phyloP scores from a whole-genome alignment of 2,329 filamentous ascomycete genomes.

The Zarea fungicola region DNA sequence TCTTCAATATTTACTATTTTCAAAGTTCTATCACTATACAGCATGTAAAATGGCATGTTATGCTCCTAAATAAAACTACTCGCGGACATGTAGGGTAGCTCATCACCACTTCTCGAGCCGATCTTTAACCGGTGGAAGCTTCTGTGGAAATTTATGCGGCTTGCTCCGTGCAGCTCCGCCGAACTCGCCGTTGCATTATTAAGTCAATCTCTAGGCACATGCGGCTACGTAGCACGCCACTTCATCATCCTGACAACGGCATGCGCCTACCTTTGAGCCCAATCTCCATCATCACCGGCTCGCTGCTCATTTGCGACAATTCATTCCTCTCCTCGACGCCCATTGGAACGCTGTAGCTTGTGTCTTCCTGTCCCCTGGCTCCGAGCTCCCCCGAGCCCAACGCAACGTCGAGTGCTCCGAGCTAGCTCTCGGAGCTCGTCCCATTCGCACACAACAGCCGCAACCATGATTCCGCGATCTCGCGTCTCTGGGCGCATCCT shows the following conservation, averaged over 20 bases:
- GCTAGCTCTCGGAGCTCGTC: conserved; percentile 13
- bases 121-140: conserved; percentile 25
- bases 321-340: not conserved
- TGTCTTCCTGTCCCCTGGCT: not conserved
- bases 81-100: no score
- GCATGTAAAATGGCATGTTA: no score
- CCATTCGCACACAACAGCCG: conserved; percentile 9
- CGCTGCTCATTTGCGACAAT: not conserved
- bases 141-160: conserved; percentile 24
- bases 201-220: conserved; percentile 20
- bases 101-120: not conserved
- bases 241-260: conserved; percentile 8
- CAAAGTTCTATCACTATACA: no score
- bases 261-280: not conserved
- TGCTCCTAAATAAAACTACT: no score
- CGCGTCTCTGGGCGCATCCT: conserved; percentile 35
- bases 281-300: not conserved
- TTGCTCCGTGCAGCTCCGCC: conserved; percentile 6
- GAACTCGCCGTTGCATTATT: conserved; percentile 23
- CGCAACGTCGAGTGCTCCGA: conserved; percentile 11
- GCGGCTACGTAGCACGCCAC: conserved; percentile 11
- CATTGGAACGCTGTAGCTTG: not conserved
- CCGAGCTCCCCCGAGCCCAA: not conserved
- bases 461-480: conserved; percentile 36
- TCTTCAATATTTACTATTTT: no score